These are phyloP conservation scores for Rhizopus arrhizus DNA, from an alignment of 371 early-diverging fungal species.

Conservation along the genomic window DNA sequence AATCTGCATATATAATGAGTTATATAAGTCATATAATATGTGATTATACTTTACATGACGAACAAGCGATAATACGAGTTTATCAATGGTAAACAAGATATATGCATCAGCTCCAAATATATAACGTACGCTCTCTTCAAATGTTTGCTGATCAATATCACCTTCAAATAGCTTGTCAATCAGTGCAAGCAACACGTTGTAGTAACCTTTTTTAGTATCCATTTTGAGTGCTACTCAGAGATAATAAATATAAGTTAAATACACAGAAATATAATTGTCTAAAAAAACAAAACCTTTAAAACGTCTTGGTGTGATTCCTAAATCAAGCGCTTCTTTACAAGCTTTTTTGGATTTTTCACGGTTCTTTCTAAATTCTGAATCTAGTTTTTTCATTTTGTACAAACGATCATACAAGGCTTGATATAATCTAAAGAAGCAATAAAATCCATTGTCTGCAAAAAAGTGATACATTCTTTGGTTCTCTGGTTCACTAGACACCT, in stretches of 20 bases:
- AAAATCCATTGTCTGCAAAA: conserved; percentile 77
- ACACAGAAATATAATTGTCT: neutral
- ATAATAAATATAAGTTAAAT: neutral
- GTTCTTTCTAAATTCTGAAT: conserved; percentile 62
- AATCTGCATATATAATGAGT: conserved; percentile 7
- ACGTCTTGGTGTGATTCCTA: conserved; percentile 65
- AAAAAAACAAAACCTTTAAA: conserved; percentile 28
- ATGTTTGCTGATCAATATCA: conserved; percentile 79
- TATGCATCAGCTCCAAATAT: conserved; percentile 88
- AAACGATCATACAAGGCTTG: conserved; percentile 67
- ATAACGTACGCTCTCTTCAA: conserved; percentile 88
- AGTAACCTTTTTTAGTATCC: conserved; percentile 58
- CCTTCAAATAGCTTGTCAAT: conserved; percentile 74
- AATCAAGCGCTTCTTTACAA: conserved; percentile 74
- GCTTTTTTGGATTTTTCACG: conserved; percentile 56
- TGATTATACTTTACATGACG: conserved; percentile 19
- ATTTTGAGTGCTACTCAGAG: conserved; percentile 22
- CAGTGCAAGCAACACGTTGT: conserved; percentile 68
- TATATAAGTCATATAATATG: neutral
- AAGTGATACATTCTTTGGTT: conserved; percentile 51
- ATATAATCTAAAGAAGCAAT: conserved; percentile 86
- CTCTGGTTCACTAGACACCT: conserved; percentile 12
- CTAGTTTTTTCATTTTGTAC: conserved; percentile 72
- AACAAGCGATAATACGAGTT: conserved; percentile 35
- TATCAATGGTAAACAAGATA: conserved; percentile 84